Base-by-base conservation (phyloP, 345 rosid species). In the Citrus medica region DNA sequence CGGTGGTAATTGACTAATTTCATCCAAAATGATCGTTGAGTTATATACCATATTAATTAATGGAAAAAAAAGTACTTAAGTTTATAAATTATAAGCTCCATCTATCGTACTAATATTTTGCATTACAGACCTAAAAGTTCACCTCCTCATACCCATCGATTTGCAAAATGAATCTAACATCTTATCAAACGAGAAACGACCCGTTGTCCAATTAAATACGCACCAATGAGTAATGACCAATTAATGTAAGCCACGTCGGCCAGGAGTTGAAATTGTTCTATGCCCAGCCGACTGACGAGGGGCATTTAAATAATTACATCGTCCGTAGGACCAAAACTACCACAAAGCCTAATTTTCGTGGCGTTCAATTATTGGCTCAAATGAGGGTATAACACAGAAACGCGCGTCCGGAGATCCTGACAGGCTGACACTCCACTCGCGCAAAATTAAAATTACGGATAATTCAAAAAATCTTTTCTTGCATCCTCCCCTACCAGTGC, bases 381-480 rank as follows among this genome's bases (percentile, higher is more conserved):
- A 32, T 3, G 35, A 28, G 35, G 13, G 2, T n/a, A 5, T n/a
- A 33, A 40, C 9, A n/a, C 8, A 9, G 1, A 27, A 28, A 25
- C 35, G 25, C 76, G 35, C 56, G 38, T 5, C 51, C 10, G 10
- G 68, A 9, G 19, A 74, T 61, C 40, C 51, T 16, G 27, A 64
- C 14, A 24, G 3, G 33, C 25, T 25, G 37, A 6, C 4, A 10
- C 33, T 25, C 9, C 33, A 58, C 51, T 3, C 46, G 22, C 32
- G 71, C 70, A 75, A 28, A 30, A 75, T 22, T 63, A 65, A 67
- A n/a, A 24, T 67, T 76, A 51, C 56, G 67, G 79, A 76, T 67
- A 76, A 76, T 66, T 66, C 37, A 32, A 66, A 76, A 76, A 53
- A 67, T 65, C 51, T 5, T 13, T 30, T 3, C 61, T 62, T 5